These are phyloP conservation scores for Rhazya stricta DNA, from an alignment of 257 asterid species.

Conservation along the genomic window DNA sequence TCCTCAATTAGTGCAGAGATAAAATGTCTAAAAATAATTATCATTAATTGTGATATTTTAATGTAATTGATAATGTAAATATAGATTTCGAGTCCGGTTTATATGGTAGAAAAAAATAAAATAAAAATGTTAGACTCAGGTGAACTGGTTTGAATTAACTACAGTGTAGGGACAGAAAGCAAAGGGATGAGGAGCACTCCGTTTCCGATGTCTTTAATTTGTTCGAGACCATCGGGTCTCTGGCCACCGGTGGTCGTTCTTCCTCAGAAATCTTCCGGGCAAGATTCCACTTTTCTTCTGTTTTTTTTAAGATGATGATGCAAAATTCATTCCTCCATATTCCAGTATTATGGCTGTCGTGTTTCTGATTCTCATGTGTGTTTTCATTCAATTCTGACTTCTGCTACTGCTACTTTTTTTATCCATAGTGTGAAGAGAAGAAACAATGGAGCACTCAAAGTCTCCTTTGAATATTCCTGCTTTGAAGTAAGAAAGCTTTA, in stretches of 20 bases:
- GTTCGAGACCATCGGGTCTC: neutral
- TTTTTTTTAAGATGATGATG: neutral
- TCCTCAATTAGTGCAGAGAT: no score
- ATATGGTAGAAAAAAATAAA: no score
- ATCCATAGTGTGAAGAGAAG: neutral
- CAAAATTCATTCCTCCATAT: neutral
- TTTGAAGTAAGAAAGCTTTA: slow-evolving; percentile 46
- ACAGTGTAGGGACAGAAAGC: neutral
- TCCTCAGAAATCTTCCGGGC: neutral
- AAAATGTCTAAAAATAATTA: no score
- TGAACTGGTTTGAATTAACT: no score
- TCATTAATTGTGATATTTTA: no score
- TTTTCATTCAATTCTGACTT: neutral
- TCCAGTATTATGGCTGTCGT: neutral
- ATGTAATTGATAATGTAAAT: no score
- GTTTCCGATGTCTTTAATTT: neutral
- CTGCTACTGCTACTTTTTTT: neutral
- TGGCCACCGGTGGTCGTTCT: neutral
- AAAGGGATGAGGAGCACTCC: neutral
- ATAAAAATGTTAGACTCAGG: no score
- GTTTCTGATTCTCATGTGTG: neutral
- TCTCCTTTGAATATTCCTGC: slow-evolving; percentile 61
- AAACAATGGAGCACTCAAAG: slow-evolving; percentile 22
- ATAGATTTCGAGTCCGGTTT: no score
- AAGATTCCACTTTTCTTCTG: neutral